Conservation (phyloP, 352 stramenopile genomes). For the Pythium vanterpoolii region DNA sequence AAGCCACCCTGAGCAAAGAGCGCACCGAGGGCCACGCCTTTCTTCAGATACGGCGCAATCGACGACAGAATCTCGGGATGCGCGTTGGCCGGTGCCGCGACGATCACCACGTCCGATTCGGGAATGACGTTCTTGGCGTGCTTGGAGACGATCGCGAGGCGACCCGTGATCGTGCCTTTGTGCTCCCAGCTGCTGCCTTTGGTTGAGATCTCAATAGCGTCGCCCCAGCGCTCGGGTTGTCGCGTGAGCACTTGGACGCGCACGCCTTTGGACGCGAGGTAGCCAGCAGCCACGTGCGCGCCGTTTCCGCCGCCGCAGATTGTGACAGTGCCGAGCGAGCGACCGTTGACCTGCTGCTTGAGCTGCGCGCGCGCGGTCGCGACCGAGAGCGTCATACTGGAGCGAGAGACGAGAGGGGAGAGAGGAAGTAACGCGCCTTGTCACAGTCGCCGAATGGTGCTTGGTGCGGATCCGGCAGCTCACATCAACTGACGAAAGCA, state of each 20-base stretch:
- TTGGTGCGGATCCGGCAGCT: constrained; percentile 5
- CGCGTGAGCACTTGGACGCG: constrained; percentile 79
- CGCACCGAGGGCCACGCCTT: constrained; percentile 79
- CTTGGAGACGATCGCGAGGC: constrained; percentile 73
- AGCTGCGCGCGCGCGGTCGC: constrained; percentile 66
- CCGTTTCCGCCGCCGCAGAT: constrained; percentile 92
- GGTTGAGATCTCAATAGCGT: constrained; percentile 77
- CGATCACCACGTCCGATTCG: constrained; percentile 86
- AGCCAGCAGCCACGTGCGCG: constrained; percentile 87
- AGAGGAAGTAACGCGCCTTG: constrained; percentile 9
- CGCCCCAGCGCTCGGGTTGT: constrained; percentile 76
- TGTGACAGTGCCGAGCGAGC: constrained; percentile 62
- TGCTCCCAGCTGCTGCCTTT: constrained; percentile 84
- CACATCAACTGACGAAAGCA: neutral
- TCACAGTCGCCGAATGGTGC: constrained; percentile 14
- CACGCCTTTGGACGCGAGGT: constrained; percentile 85
- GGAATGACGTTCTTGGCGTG: constrained; percentile 83
- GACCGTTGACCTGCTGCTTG: constrained; percentile 32
- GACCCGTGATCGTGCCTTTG: constrained; percentile 69
- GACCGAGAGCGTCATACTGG: constrained; percentile 75
- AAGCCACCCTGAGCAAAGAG: constrained; percentile 92
- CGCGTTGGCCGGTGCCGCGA: constrained; percentile 87
- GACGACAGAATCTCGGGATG: constrained; percentile 79
- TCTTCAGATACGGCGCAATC: constrained; percentile 83
- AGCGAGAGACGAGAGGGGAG: neutral